Conservation (phyloP, 768 basidiomycete species). For the Paxillus ammoniavirescens region DNA sequence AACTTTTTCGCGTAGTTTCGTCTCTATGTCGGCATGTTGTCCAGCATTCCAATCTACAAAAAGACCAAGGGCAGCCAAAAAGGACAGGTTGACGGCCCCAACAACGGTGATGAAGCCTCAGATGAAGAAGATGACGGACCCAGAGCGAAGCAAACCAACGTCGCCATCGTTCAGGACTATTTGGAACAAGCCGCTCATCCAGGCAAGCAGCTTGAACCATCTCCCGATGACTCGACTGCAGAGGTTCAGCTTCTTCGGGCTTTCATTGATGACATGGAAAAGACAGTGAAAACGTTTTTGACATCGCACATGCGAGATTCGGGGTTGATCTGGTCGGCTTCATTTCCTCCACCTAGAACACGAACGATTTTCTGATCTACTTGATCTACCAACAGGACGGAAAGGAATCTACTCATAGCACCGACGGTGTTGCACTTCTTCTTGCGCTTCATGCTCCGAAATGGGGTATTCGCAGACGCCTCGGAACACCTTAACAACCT, state of each 20-base stretch:
- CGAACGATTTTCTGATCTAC: constrained; percentile 7
- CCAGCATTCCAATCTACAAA: constrained; percentile 31
- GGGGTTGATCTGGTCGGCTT: constrained; percentile 61
- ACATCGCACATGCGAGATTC: constrained; percentile 64
- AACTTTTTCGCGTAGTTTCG: constrained; percentile 24
- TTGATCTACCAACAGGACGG: constrained; percentile 35
- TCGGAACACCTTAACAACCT: constrained; percentile 29
- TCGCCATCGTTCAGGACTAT: constrained; percentile 25
- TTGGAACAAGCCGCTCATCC: constrained; percentile 28
- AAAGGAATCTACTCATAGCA: constrained; percentile 39
- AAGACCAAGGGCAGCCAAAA: constrained; percentile 20
- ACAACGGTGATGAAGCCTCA: constrained; percentile 31
- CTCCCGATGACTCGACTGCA: constrained; percentile 6
- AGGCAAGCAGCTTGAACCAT: constrained; percentile 28
- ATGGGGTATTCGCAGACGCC: constrained; percentile 38
- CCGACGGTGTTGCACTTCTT: constrained; percentile 47
- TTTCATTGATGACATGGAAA: constrained; percentile 64
- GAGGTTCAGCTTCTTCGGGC: constrained; percentile 32
- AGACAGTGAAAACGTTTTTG: constrained; percentile 61
- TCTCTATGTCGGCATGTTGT: constrained; percentile 29
- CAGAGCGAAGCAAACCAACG: constrained; percentile 17
- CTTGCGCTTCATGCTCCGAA: constrained; percentile 44
- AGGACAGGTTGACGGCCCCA: constrained; percentile 27
- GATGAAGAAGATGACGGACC: constrained; percentile 27
- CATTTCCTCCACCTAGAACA: not conserved